These are phyloP conservation scores for Tetradesmus lagerheimii DNA, from an alignment of 139 green algal species.

Conservation along the genomic window DNA sequence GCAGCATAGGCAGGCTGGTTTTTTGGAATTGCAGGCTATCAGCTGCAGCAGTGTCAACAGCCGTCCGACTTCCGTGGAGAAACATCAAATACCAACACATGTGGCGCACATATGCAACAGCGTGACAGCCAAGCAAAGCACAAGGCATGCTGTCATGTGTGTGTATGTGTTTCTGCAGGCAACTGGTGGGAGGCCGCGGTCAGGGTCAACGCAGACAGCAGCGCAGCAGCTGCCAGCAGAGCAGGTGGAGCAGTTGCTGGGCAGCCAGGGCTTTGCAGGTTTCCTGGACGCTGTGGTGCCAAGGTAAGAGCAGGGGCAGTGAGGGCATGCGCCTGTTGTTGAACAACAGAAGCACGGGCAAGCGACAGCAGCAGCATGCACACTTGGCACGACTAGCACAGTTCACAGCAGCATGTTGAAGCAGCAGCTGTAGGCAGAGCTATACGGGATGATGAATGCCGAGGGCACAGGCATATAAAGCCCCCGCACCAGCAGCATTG, in stretches of 20 bases:
- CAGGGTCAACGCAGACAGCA: conserved; percentile 59
- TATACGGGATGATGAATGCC: too few species aligned
- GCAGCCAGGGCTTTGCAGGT: not conserved
- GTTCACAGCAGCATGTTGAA: too few species aligned
- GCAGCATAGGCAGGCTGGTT: too few species aligned
- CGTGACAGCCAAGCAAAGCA: not conserved
- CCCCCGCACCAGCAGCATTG: too few species aligned
- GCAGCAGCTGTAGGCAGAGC: too few species aligned
- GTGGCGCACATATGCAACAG: not conserved
- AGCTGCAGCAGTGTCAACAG: not conserved
- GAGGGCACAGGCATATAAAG: too few species aligned
- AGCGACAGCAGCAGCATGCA: not conserved
- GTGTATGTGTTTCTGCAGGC: conserved; percentile 45
- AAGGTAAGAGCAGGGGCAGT: not conserved
- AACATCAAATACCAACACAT: too few species aligned
- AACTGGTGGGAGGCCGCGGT: conserved; percentile 46
- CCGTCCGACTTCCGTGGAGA: too few species aligned
- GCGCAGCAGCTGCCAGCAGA: conserved; percentile 54
- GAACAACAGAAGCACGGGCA: not conserved
- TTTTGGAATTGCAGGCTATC: too few species aligned
- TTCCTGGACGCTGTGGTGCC: conserved; percentile 31
- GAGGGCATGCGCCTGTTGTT: not conserved
- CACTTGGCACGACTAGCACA: too few species aligned
- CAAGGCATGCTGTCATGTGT: not conserved
- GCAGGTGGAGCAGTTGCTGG: conserved; percentile 41